Evolutionary conservation across 352 stramenopile genomes (phyloP), one percentile per base, ranked within the genome.

Genomic region (Pythium guiyangense): DNA sequence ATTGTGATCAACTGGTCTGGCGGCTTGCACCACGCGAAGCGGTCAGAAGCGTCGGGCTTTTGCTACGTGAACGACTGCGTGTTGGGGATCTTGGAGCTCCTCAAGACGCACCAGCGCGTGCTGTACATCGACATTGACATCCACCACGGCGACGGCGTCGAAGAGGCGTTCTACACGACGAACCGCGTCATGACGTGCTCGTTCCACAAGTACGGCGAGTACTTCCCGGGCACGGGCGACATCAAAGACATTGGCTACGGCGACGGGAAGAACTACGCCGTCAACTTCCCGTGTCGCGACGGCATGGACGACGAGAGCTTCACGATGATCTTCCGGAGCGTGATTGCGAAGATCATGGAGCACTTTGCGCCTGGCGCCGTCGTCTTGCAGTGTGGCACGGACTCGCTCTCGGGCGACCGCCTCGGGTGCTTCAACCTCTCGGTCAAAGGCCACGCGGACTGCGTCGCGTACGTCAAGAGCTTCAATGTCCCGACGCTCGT

Each of bases 51-150:
- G 10, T 98, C 85, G 35, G 97, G 97, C 39, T 99, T 99, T 71
- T 99, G 97, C 77, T 99, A 99, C 71, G 93, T 99, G 44, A 99
- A 99, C 72, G 97, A 99, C 74, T 99, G 94, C 65, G 97, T 99
- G 35, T 74, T 99, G 26, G 97, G 94, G 31, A 99, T 99, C 72
- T 66, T 99, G 37, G 97, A 99, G 68, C 73, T 99, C 25, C 77
- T 99, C 22, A 99, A 99, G 73, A 86, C 76, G 31, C 94, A 99
- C 70, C 82, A 97, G 60, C 88, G 97, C 54, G 97, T 99, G 27
- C 76, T 99, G 27, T 99, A 99, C 75, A 99, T 99, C 60, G 97
- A 99, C 74, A 99, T 99, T 84, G 97, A 99, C 70, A 99, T 99
- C 65, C 97, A 99, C 76, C 97, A 99, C 73, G 97, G 96, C 31